A percentile compares a stretch with the other conserved stretches of the same genome.
phyloP scores from a whole-genome alignment of 495 filamentous ascomycete species.

The Xylaria curta region DNA sequence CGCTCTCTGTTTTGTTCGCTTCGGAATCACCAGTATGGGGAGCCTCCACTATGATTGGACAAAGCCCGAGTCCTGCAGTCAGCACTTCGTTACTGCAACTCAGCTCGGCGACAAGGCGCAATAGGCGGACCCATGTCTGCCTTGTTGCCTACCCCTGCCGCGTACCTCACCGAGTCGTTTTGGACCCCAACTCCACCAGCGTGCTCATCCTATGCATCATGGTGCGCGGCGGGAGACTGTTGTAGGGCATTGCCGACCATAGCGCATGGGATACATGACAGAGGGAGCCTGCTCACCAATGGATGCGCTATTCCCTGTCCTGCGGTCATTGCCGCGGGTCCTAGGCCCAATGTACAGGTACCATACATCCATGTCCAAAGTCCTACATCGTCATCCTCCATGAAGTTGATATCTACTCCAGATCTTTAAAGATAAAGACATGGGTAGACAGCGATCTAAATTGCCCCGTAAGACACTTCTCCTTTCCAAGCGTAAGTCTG shows the following conservation, averaged over 20 bases:
- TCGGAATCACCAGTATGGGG: conserved; percentile 25
- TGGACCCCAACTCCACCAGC: conserved; percentile 44
- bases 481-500: conserved; percentile 35
- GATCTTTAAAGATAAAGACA: conserved; percentile 44
- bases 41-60: conserved; percentile 39
- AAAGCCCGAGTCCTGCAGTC: conserved; percentile 45
- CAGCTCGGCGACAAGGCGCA: conserved; percentile 46
- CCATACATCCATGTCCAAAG: conserved; percentile 39
- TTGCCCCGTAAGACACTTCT: conserved; percentile 36
- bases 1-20: conserved; percentile 31
- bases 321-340: conserved; percentile 43
- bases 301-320: conserved; percentile 34
- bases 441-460: conserved; percentile 42
- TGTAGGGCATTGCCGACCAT: conserved; percentile 43
- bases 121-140: conserved; percentile 39
- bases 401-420: conserved; percentile 39
- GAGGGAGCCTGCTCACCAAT: conserved; percentile 45
- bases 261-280: conserved; percentile 32
- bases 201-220: conserved; percentile 42
- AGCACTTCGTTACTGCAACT: conserved; percentile 41
- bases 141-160: conserved; percentile 42
- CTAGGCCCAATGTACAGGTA: conserved; percentile 39
- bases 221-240: conserved; percentile 43
- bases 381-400: conserved; percentile 45
- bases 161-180: conserved; percentile 45